Base-by-base conservation (phyloP, 1,284 basidiomycete genomes). In the Phaffia rhodozyma region DNA sequence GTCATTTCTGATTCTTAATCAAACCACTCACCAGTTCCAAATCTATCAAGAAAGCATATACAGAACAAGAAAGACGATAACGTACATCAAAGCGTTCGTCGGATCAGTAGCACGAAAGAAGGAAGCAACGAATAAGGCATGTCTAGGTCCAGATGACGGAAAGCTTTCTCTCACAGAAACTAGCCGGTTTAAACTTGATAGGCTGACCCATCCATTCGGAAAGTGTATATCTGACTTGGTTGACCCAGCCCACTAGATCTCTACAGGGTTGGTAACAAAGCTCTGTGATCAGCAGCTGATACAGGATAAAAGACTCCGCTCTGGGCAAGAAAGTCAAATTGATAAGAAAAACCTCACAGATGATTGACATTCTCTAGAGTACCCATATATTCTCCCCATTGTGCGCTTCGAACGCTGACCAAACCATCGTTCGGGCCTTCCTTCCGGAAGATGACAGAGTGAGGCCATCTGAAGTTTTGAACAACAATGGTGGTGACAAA, bases 371-470 rank as follows among this genome's bases (percentile, higher is more conserved):
- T 82, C 54, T 84, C 80, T 23, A 97, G 79, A 2, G 92, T 97
- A 27, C 91, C 92, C 61, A 73, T 67, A 67, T 80, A 80, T 62
- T 78, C 73, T 5, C 76, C 77, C 89, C 91, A 93, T 79, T 85
- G 83, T 4, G 89, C 82, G 0, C 87, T 89, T 67, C 84, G 78
- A 51, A 93, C 82, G 27, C 86, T 89, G 61, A 94, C 91, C 50
- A 94, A 79, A 1, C 91, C 91, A 72, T 94, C 91, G 70, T 97
- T 97, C 5, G 87, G 84, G 21, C 91, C 92, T 76, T 97, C 92
- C 71, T 88, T 87, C 71, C 89, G 85, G 27, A 86, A 74, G 58
- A 97, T 86, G 43, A 96, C 84, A 4, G 83, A 83, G 73, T 91
- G 89, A 0, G 91, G 84, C 80, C 86, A 85, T 67, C 83, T 83